phyloP scores from a whole-genome alignment of 192 early-diverging fungal species.

The Phycomyces blakesleeanus region DNA sequence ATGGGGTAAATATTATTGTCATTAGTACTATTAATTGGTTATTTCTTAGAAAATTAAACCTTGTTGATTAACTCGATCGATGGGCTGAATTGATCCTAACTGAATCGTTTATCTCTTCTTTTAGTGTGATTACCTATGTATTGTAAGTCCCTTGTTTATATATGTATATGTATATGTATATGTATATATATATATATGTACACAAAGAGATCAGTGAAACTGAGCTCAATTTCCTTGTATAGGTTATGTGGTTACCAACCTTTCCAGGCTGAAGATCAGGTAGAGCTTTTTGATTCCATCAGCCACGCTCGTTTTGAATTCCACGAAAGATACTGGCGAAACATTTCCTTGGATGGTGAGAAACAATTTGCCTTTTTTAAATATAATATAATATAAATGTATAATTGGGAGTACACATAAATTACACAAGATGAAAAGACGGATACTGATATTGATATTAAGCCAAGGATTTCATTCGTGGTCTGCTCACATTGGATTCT shows the following conservation, averaged over 20 bases:
- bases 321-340: conserved; percentile 71
- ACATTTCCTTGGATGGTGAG: conserved; percentile 77
- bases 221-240: neutral
- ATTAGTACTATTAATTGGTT: too few relatives aligned
- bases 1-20: conserved; percentile 51
- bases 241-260: conserved; percentile 80
- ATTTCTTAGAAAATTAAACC: too few relatives aligned
- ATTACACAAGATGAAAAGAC: neutral
- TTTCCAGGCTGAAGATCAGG: conserved; percentile 62
- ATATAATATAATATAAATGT: too few relatives aligned
- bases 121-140: conserved; percentile 82
- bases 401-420: too few relatives aligned
- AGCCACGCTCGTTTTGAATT: conserved; percentile 65
- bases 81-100: neutral
- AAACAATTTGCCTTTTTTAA: conserved; percentile 29
- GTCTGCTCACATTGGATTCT: conserved; percentile 64
- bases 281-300: conserved; percentile 55
- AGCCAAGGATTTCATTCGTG: conserved; percentile 81
- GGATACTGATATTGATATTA: neutral
- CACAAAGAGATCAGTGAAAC: neutral
- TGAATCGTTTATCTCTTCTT: neutral
- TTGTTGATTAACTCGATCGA: too few relatives aligned
- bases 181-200: too few relatives aligned
- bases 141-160: conserved; percentile 63
- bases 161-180: too few relatives aligned